Evolutionary conservation across 345 rosid genomes (phyloP).

Genomic region (Excoecaria cochinchinensis): DNA sequence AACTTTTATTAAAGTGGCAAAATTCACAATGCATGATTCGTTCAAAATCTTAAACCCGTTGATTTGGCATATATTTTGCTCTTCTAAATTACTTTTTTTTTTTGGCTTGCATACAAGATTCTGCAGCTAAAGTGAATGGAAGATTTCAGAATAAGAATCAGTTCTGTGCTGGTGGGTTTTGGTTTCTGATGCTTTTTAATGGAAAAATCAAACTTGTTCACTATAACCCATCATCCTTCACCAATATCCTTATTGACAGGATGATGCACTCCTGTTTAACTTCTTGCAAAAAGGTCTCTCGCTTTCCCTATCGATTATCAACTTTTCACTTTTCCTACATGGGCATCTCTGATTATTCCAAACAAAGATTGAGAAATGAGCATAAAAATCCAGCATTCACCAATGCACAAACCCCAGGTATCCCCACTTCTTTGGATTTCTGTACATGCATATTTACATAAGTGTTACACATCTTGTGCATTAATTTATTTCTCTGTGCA

Average conservation of each 20-base stretch:
- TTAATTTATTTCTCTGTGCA: not conserved
- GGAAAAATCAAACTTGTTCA: not conserved
- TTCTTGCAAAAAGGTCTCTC: constrained; percentile 26
- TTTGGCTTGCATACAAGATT: not conserved
- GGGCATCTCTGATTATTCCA: constrained; percentile 23
- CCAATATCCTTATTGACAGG: too few species aligned
- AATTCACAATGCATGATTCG: too few species aligned
- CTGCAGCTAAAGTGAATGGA: not conserved
- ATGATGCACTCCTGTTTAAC: not conserved
- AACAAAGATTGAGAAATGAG: constrained; percentile 25
- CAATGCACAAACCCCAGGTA: constrained; percentile 35
- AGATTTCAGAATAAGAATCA: not conserved
- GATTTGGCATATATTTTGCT: not conserved
- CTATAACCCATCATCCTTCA: too few species aligned
- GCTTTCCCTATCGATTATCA: constrained; percentile 16
- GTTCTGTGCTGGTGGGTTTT: not conserved
- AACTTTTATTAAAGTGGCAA: not conserved
- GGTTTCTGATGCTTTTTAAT: not conserved
- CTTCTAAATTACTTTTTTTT: not conserved
- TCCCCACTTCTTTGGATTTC: not conserved
- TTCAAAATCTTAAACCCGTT: not conserved
- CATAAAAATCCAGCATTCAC: constrained; percentile 13
- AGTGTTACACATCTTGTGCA: not conserved
- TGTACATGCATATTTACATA: not conserved
- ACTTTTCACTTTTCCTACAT: constrained; percentile 31